Conservation (phyloP, 2,329 filamentous ascomycete genomes). For the Passalora sequoiae region DNA sequence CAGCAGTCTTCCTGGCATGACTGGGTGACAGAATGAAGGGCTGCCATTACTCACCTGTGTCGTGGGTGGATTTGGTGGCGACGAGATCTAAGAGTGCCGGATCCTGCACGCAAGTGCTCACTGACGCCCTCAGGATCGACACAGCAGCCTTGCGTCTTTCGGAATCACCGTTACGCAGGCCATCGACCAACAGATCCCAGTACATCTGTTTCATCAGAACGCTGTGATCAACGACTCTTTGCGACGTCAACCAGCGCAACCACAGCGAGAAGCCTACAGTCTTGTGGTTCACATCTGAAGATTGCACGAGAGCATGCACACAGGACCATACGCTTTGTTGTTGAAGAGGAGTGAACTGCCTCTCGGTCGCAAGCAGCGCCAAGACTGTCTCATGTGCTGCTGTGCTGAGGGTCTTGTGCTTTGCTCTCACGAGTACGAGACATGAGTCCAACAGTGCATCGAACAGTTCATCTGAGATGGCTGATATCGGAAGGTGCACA, state of each 20-base stretch:
- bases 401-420: slow-evolving; percentile 7
- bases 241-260: slow-evolving; percentile 23
- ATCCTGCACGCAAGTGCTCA: slow-evolving; percentile 29
- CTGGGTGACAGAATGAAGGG: no score
- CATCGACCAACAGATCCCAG: slow-evolving; percentile 38
- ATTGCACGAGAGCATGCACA: slow-evolving; percentile 10
- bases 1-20: slow-evolving; percentile 1
- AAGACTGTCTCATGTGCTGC: slow-evolving; percentile 13
- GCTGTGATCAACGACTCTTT: slow-evolving; percentile 1
- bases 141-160: slow-evolving; percentile 46
- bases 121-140: slow-evolving; percentile 40
- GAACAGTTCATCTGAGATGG: background rate
- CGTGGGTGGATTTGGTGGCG: no score
- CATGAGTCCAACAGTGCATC: slow-evolving; percentile 10
- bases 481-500: no score
- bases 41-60: no score
- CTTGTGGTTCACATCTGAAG: slow-evolving; percentile 11
- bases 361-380: slow-evolving; percentile 4
- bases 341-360: background rate
- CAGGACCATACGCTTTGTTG: slow-evolving; percentile 16
- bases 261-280: slow-evolving; percentile 26
- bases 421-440: slow-evolving; percentile 13
- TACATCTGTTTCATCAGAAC: slow-evolving; percentile 29
- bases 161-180: slow-evolving; percentile 39
- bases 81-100: no score